Base-by-base conservation (phyloP, 805 yeast genomes). In the Metschnikowia chrysomelidarum region DNA sequence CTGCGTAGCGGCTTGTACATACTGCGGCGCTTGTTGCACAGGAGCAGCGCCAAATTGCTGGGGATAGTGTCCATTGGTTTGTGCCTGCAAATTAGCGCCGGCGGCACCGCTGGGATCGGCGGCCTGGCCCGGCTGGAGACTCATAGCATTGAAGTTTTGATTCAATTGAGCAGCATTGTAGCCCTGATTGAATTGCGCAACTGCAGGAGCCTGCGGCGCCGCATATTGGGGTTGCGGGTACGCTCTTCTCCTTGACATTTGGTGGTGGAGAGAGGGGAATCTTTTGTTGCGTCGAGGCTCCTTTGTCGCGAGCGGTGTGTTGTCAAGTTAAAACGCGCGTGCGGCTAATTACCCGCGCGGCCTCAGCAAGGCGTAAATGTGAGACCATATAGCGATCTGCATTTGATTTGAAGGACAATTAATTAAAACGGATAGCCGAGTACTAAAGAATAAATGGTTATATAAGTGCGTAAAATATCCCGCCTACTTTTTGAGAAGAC, bases 141-240 rank as follows among this genome's bases (percentile, higher is more conserved):
- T 59, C 55, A 66, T 33, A 34, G 50, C 48, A 34, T 54, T 65
- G 47, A 64, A 62, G 37, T 56, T 62, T 31, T 53, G 55, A 32
- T 51, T 54, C 36, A 61, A 47, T 47, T 62, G 69, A 34, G 58
- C 64, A 18, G 53, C 53, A 7, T 64, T 67, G 36, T 59, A 58
- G 23, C 44, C 41, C 33, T 41, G 45, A 43, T 41, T 41, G 49
- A 32, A 39, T 34, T 34, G 40, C 34, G 49, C 35, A 23, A 37
- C 38, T 15, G 41, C 45, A 16, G 40, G 46, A 10, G 45, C 36
- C 34, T 28, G 44, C 32, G 40, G 45, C 35, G 63, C 47, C 28
- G 65, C 59, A 50, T 67, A 67, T 47, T 65, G 73, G 12, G 73
- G 73, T 45, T 62, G 66, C 49, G 73, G 73, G 48, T 67, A 67